Evolutionary conservation across 768 basidiomycete genomes (phyloP), one percentile per base, ranked within the genome.

Genomic region (Rickenella mellea): DNA sequence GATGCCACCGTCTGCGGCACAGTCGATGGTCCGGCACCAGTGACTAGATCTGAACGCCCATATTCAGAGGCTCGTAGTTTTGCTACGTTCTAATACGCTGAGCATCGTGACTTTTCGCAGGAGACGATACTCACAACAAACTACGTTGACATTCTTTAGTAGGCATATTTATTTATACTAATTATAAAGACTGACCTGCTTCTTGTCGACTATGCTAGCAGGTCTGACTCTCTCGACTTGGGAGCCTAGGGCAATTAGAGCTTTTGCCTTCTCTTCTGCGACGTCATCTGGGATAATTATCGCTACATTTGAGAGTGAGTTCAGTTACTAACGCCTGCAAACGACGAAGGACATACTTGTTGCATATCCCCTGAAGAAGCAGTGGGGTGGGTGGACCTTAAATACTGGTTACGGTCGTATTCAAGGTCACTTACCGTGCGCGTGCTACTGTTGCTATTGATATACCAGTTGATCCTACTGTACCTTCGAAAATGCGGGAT

Each of bases 401-500:
- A 7, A 11, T 20, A 31, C 36, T 27, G 10, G 33, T 27, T 31
- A 15, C 15, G 15, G 38, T 28, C 19, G 7, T 2, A 37, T 8
- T 9, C 39, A 41, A 20, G 36, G 17, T 12, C 27, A 51, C 73
- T 38, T 50, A 87, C 90, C 83, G 80, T 9, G 92, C 91, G 49
- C 74, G 73, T 1, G 91, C 86, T 39, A 99, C 85, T 2, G 87
- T 96, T 0, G 96, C 94, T 39, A 99, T 81, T 1, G 92, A 96
- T 43, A 98, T 98, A 5, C 96, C 92, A 0, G 92, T 96, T 0
- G 89, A 92, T 6, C 90, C 96, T 3, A 94, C 89, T 0, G 94
- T 99, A 3, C 96, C 96, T 60, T 98, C 96, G 44, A 98, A 99
- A 28, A 99, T 91, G 6, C 88, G 78, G 0, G 88, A 96, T 5